Percentiles rank a stretch among this genome's conserved stretches.
phyloP scores from a whole-genome alignment of 75 land plant genomes.

The Selaginella moellendorffii region DNA sequence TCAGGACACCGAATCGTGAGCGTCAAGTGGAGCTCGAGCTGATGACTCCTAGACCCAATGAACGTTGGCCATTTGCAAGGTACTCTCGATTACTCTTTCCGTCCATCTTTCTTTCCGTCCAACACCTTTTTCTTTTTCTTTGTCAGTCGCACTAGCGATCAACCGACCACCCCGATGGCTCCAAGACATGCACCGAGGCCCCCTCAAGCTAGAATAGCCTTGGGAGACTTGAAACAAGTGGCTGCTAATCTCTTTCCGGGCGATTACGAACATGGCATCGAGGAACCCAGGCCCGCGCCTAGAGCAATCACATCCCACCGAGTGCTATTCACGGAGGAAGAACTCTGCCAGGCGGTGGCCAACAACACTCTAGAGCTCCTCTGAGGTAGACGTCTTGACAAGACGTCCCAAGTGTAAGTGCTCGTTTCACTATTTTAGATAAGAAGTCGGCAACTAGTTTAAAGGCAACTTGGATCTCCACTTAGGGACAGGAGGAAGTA shows the following conservation, averaged over 20 bases:
- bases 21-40: constrained; percentile 45
- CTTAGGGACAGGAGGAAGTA: too few relatives aligned
- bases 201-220: constrained; percentile 34
- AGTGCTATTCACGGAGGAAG: constrained; percentile 76
- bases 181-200: constrained; percentile 65
- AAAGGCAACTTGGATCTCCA: too few relatives aligned
- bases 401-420: too few relatives aligned
- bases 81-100: constrained; percentile 13
- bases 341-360: constrained; percentile 79
- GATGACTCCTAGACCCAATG: constrained; percentile 45
- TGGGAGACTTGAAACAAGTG: constrained; percentile 55
- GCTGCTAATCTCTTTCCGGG: constrained; percentile 60
- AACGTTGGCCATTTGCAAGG: constrained; percentile 56
- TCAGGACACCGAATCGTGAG: constrained; percentile 79
- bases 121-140: background rate
- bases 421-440: too few relatives aligned
- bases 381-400: too few relatives aligned
- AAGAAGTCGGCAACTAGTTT: too few relatives aligned
- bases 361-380: constrained; percentile 53
- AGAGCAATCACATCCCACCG: constrained; percentile 56
- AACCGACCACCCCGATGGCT: constrained; percentile 63
- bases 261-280: too few relatives aligned
- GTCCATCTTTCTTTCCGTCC: background rate
- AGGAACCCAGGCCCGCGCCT: constrained; percentile 32
- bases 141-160: constrained; percentile 9